These are phyloP conservation scores for Amanita pseudoporphyria DNA, from an alignment of 768 basidiomycete species.

Conservation along the genomic window DNA sequence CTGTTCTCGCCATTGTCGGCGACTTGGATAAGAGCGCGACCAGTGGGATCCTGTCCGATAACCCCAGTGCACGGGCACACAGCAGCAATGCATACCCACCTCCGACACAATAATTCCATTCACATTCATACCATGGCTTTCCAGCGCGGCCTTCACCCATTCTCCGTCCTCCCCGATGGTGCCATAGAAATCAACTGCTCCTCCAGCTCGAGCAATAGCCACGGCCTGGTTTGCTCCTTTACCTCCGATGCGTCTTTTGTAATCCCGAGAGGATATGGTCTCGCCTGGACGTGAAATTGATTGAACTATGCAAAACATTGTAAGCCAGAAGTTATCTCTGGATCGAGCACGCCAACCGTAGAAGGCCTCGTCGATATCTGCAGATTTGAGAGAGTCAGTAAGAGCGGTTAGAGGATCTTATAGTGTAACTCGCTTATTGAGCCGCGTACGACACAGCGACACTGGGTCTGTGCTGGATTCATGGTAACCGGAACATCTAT, in stretches of 20 bases:
- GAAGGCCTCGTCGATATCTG: slow-evolving; percentile 53
- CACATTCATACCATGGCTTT: slow-evolving; percentile 30
- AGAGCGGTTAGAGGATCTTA: not conserved
- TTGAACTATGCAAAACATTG: slow-evolving; percentile 26
- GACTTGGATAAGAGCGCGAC: slow-evolving; percentile 54
- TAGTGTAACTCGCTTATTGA: not conserved
- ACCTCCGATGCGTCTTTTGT: slow-evolving; percentile 44
- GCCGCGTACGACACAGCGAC: slow-evolving; percentile 5
- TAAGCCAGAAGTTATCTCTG: not conserved
- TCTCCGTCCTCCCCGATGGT: slow-evolving; percentile 44
- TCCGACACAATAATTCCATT: slow-evolving; percentile 27
- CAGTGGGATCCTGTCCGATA: slow-evolving; percentile 34
- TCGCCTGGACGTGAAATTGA: slow-evolving; percentile 47
- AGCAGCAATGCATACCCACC: slow-evolving; percentile 17
- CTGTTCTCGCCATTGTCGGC: slow-evolving; percentile 50
- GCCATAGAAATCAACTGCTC: slow-evolving; percentile 36
- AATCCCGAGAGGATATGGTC: slow-evolving; percentile 43
- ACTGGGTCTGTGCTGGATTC: not conserved
- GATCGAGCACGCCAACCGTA: slow-evolving; percentile 26
- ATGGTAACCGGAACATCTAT: no score
- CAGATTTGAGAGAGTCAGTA: not conserved
- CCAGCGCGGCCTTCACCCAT: slow-evolving; percentile 35
- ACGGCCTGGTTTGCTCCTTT: slow-evolving; percentile 61
- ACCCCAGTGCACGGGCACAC: not conserved
- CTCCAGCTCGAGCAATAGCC: slow-evolving; percentile 44